Percentiles rank a stretch among this genome's conserved stretches.
phyloP scores from a whole-genome alignment of 78 protist species.

The Isochrysis galbana region DNA sequence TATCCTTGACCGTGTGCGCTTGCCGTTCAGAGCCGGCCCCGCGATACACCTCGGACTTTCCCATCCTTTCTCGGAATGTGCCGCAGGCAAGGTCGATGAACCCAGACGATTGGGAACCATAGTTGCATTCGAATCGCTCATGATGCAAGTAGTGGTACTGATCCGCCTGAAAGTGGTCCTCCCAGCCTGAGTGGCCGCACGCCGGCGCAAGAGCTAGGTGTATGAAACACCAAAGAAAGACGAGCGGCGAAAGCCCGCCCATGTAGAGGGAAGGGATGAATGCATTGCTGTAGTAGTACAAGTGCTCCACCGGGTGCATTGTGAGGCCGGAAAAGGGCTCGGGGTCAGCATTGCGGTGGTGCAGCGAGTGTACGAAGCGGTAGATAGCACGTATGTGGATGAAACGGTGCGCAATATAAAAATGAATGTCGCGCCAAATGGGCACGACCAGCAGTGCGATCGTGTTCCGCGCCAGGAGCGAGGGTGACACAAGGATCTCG shows the following conservation, averaged over 20 bases:
- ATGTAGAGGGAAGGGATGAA: background rate
- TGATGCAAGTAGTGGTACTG: constrained; percentile 43
- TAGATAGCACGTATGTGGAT: constrained; percentile 33
- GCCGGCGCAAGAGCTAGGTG: constrained; percentile 30
- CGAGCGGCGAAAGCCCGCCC: background rate
- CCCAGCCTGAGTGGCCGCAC: constrained; percentile 38
- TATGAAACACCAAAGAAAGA: constrained; percentile 13
- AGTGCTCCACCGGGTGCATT: constrained; percentile 54
- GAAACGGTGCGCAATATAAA: constrained; percentile 35
- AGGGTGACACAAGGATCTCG: background rate
- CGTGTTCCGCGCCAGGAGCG: background rate
- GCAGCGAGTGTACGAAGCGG: constrained; percentile 42
- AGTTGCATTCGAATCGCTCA: constrained; percentile 32
- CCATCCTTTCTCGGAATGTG: constrained; percentile 36
- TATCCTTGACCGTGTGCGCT: too few species aligned
- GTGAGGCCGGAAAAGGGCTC: constrained; percentile 48
- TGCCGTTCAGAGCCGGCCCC: background rate
- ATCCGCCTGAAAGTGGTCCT: constrained; percentile 45
- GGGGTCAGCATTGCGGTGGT: constrained; percentile 40
- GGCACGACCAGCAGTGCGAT: background rate
- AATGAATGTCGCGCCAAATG: constrained; percentile 44
- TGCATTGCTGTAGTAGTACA: constrained; percentile 45
- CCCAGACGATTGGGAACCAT: constrained; percentile 8
- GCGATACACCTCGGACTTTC: background rate
- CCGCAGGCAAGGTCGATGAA: constrained; percentile 16